Conservation (phyloP, 2,329 filamentous ascomycete species). For the Pseudogymnoascus sp. region DNA sequence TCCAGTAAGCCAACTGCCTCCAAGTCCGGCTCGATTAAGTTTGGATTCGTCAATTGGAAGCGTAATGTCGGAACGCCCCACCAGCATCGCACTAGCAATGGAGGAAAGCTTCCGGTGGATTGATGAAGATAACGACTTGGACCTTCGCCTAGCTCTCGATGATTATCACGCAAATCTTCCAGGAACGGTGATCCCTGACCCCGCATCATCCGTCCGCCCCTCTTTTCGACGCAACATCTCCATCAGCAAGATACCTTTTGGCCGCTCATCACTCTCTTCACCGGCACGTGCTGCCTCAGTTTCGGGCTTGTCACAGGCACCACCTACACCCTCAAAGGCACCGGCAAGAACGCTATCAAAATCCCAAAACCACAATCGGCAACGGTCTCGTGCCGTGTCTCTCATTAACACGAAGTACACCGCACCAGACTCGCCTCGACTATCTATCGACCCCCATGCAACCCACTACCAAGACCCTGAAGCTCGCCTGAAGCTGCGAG, state of each 20-base stretch:
- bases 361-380: constrained; percentile 21
- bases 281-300: constrained; percentile 21
- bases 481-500: constrained; percentile 74
- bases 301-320: constrained; percentile 27
- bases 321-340: constrained; percentile 19
- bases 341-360: background rate
- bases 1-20: constrained; percentile 26
- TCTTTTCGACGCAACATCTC: constrained; percentile 68
- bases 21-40: constrained; percentile 21
- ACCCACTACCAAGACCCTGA: constrained; percentile 88
- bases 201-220: constrained; percentile 42
- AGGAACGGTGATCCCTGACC: constrained; percentile 41
- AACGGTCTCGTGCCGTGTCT: constrained; percentile 49
- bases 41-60: constrained; percentile 14
- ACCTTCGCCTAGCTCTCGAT: constrained; percentile 59
- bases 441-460: constrained; percentile 61
- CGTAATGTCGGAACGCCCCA: constrained; percentile 14
- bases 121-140: constrained; percentile 64
- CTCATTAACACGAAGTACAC: constrained; percentile 43
- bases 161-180: constrained; percentile 61
- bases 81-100: constrained; percentile 31
- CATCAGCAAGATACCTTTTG: constrained; percentile 58
- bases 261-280: constrained; percentile 45
- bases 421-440: constrained; percentile 36
- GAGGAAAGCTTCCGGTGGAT: constrained; percentile 67